These are phyloP conservation scores for Arachis hypogaea DNA, from an alignment of 306 rosid genomes.

Conservation along the genomic window DNA sequence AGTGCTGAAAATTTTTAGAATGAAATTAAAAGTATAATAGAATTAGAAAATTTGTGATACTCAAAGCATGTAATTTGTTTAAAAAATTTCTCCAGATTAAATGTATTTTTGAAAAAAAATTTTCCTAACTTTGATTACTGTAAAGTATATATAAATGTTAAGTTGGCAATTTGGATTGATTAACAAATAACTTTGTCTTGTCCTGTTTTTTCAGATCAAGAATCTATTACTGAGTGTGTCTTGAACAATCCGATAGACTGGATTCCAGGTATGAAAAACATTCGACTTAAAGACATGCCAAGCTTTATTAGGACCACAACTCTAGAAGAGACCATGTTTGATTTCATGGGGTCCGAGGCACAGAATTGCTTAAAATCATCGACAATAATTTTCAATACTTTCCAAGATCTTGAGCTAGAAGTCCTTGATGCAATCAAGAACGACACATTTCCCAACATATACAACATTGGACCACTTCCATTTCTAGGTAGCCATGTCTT, in stretches of 20 bases:
- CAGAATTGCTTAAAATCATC: slow-evolving; percentile 44
- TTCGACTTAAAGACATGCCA: slow-evolving; percentile 50
- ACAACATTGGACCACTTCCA: slow-evolving; percentile 52
- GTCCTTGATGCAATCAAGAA: slow-evolving; percentile 46
- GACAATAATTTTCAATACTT: slow-evolving; percentile 49
- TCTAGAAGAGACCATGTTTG: slow-evolving; percentile 45
- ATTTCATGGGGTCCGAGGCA: slow-evolving; percentile 43
- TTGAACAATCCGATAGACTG: slow-evolving; percentile 46
- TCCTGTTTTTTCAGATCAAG: slow-evolving; percentile 38
- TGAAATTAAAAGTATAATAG: too few species aligned
- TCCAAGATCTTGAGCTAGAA: slow-evolving; percentile 46
- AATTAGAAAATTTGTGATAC: too few species aligned
- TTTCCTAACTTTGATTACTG: too few species aligned
- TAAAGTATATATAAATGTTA: too few species aligned
- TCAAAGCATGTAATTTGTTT: too few species aligned
- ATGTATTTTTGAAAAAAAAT: too few species aligned
- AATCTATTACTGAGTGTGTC: slow-evolving; percentile 36
- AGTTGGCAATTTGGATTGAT: background rate
- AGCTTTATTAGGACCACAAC: slow-evolving; percentile 47
- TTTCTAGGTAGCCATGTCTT: slow-evolving; percentile 36
- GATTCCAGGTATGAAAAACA: slow-evolving; percentile 48
- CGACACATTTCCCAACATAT: slow-evolving; percentile 45
- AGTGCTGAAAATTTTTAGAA: too few species aligned
- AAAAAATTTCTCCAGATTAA: too few species aligned
- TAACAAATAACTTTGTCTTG: background rate